Evolutionary conservation across 2,329 filamentous ascomycete species (phyloP), one percentile per base, ranked within the genome.

Genomic region (Colletotrichum lentis): DNA sequence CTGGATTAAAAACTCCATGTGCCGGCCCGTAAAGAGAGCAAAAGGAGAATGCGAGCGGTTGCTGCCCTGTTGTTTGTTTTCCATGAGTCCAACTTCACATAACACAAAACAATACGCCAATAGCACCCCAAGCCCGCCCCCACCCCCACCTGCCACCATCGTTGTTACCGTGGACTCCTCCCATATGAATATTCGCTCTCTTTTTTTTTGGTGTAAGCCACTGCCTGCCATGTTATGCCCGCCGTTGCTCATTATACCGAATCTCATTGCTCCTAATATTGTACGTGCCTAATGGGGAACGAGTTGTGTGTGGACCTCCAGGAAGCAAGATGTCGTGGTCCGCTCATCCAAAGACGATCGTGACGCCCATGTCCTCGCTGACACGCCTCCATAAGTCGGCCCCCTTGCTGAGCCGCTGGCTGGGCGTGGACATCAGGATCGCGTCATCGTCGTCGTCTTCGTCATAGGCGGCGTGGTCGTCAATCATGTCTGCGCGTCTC

Each of bases 301-400:
- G 7, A 31, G 20, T 12, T 41, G 57, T 12, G 8, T n/a, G 3
- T 37, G 31, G 2, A 44, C 20, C 22, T n/a, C 39, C 7, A 10
- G 14, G 27, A 5, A 5, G n/a, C n/a, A 14, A 7, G 11, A 5
- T 11, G 14, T 31, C n/a, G n/a, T 41, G 22, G n/a, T 58, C 37
- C n/a, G 16, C 56, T 81, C 74, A 88, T 20, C 86, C 86, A 79
- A 89, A 87, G 37, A 89, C 85, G 73, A 89, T 84, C 56, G 80
- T 86, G 22, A 88, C 80, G 2, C 85, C 86, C 82, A 85, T 85
- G 69, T 88, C 85, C 64, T 81, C 77, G 72, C 85, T 86, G n/a
- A 89, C 83, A 60, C 77, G 77, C 74, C 85, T 81, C 86, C 86
- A 88, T 47, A 87, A 73, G 68, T 86, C 84, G 8, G 74, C 75